Conservation (phyloP, 257 asterid species). For the Primulina eburnea region DNA sequence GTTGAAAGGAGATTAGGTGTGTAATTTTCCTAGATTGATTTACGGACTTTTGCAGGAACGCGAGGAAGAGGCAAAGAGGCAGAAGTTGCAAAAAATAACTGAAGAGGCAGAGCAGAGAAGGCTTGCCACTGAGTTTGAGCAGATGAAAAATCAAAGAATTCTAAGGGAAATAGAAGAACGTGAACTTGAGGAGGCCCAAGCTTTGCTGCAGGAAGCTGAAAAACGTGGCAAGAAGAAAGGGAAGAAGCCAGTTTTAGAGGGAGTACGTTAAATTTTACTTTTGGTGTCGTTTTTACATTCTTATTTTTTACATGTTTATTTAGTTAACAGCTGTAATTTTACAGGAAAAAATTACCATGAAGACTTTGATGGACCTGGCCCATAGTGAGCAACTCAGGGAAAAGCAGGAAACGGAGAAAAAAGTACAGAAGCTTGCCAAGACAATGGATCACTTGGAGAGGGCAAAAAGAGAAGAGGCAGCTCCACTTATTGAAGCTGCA, state of each 20-base stretch:
- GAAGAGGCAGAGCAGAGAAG: conserved; percentile 74
- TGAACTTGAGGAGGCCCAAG: conserved; percentile 76
- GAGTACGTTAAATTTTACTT: conserved; percentile 43
- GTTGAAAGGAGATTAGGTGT: not conserved
- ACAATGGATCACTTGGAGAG: conserved; percentile 89
- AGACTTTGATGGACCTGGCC: conserved; percentile 66
- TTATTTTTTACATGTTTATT: conserved; percentile 1
- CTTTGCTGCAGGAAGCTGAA: conserved; percentile 60
- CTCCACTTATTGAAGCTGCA: conserved; percentile 67
- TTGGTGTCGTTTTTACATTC: not conserved
- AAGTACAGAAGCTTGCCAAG: conserved; percentile 66
- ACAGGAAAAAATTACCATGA: conserved; percentile 75
- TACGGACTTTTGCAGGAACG: conserved; percentile 56
- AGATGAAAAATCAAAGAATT: conserved; percentile 74
- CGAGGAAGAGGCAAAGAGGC: conserved; percentile 77
- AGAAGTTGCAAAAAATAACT: conserved; percentile 65
- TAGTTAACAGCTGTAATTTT: conserved; percentile 14
- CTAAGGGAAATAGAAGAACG: conserved; percentile 84
- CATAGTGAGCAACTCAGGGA: conserved; percentile 74
- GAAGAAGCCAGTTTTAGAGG: conserved; percentile 67
- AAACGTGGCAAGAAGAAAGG: conserved; percentile 64
- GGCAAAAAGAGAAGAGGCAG: conserved; percentile 91
- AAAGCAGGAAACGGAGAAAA: conserved; percentile 85
- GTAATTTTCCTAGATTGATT: conserved; percentile 2
- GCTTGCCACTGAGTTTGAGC: conserved; percentile 74